Evolutionary conservation across 106 monocot genomes (phyloP).

Genomic region (Cymbidium sinense): DNA sequence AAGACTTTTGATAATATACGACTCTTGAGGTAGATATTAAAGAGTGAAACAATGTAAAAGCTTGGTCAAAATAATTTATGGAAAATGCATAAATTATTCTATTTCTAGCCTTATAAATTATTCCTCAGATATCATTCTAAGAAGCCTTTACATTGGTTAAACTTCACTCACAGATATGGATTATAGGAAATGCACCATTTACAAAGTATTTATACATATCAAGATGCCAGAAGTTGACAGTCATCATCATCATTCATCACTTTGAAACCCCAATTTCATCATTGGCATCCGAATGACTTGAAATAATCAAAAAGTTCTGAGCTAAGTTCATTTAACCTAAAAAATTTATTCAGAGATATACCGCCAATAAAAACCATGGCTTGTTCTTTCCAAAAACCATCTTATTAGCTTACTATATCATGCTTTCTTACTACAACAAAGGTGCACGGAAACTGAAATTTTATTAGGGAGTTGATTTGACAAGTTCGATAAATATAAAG

Average conservation of each 20-base stretch:
- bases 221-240: too few relatives aligned
- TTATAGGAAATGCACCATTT: not conserved
- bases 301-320: not conserved
- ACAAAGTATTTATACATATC: too few relatives aligned
- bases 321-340: not conserved
- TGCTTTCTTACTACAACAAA: not conserved
- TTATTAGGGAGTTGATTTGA: not conserved
- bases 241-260: not conserved
- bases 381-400: not conserved
- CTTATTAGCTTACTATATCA: not conserved
- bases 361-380: not conserved
- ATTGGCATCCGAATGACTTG: not conserved
- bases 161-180: not conserved
- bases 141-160: not conserved
- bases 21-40: too few relatives aligned
- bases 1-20: not conserved
- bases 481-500: not conserved
- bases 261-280: not conserved
- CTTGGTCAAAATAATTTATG: not conserved
- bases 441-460: not conserved
- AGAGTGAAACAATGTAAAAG: too few relatives aligned
- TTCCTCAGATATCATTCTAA: not conserved
- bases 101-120: not conserved
- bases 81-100: not conserved
- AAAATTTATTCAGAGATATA: not conserved